phyloP scores from a whole-genome alignment of 169 alveolate species.

The Plasmodium adleri region DNA sequence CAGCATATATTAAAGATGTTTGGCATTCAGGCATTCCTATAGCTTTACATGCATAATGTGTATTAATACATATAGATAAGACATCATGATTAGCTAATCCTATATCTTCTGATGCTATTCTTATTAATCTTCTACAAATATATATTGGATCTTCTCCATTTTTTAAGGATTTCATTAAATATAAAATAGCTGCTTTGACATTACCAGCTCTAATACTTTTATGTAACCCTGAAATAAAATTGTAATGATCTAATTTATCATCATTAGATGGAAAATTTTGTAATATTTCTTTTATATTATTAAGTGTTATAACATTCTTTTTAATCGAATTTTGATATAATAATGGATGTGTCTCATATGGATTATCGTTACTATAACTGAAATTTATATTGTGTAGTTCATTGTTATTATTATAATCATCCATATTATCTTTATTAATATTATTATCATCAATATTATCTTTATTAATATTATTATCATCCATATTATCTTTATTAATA shows the following conservation, averaged over 20 bases:
- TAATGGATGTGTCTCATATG: neutral
- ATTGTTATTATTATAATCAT: neutral
- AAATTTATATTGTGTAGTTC: too few species aligned
- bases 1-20: slow-evolving; percentile 69
- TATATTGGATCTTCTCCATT: slow-evolving; percentile 76
- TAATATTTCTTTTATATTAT: slow-evolving; percentile 51
- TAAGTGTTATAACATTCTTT: slow-evolving; percentile 38
- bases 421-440: neutral
- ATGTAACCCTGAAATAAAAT: slow-evolving; percentile 69
- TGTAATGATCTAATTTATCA: slow-evolving; percentile 66
- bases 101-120: slow-evolving; percentile 75
- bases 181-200: slow-evolving; percentile 66
- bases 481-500: neutral
- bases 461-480: neutral
- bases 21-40: slow-evolving; percentile 77
- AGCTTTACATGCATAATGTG: slow-evolving; percentile 76
- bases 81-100: slow-evolving; percentile 71
- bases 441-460: neutral
- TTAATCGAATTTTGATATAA: neutral
- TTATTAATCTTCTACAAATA: slow-evolving; percentile 72
- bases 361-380: too few species aligned
- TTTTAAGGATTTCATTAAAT: slow-evolving; percentile 58
- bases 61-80: slow-evolving; percentile 52
- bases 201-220: slow-evolving; percentile 77
- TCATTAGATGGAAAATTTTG: slow-evolving; percentile 71